Conservation (phyloP, 768 basidiomycete genomes). For the Serpula lacrymans region DNA sequence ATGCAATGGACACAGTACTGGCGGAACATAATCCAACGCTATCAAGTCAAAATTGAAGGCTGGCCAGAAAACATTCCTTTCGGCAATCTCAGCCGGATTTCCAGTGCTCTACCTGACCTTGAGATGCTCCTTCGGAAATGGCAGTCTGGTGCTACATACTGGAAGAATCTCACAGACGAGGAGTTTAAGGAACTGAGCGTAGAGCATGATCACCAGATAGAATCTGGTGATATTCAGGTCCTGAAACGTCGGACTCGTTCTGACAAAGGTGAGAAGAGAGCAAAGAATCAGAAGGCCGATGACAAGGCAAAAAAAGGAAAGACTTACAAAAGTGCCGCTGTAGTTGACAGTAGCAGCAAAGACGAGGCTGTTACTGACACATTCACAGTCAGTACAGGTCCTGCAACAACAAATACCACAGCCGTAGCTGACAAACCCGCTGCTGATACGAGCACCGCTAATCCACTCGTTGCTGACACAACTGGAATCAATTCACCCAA, state of each 20-base stretch:
- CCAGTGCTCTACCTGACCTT: slow-evolving; percentile 7
- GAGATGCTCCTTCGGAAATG: slow-evolving; percentile 4
- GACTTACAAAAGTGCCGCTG: not conserved
- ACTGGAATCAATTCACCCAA: too few relatives aligned
- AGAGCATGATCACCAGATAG: not conserved
- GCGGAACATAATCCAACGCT: slow-evolving; percentile 8
- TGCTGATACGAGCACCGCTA: too few relatives aligned
- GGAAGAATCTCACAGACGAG: slow-evolving; percentile 2
- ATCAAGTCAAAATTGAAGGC: slow-evolving; percentile 3
- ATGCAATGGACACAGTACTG: slow-evolving; percentile 16
- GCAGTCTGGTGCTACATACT: slow-evolving; percentile 3
- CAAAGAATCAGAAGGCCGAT: slow-evolving; percentile 1
- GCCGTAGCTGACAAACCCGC: too few relatives aligned
- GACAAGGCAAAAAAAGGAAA: not conserved
- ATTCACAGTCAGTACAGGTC: too few relatives aligned
- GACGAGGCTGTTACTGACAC: too few relatives aligned
- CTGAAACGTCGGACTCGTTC: not conserved
- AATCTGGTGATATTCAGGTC: slow-evolving; percentile 2
- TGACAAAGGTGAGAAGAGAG: slow-evolving; percentile 4
- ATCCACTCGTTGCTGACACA: too few relatives aligned
- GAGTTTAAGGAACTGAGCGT: slow-evolving; percentile 1
- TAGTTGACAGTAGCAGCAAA: not conserved
- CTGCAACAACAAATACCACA: too few relatives aligned
- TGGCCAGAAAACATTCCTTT: slow-evolving; percentile 6
- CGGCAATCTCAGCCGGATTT: slow-evolving; percentile 4